Evolutionary conservation across 345 rosid genomes (phyloP).

Genomic region (Moringa oleifera): DNA sequence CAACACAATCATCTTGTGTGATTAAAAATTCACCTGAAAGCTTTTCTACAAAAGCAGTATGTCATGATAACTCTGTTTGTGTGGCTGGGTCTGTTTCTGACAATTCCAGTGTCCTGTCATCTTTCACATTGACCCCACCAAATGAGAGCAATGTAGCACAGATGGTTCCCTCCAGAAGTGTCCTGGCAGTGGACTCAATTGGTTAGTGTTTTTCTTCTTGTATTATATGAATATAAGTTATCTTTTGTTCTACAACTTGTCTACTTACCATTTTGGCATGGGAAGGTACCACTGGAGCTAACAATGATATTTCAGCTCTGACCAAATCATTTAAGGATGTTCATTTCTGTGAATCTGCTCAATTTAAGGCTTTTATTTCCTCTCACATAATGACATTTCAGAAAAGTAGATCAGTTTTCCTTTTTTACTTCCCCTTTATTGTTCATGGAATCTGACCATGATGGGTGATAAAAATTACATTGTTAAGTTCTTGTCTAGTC

Average conservation of each 20-base stretch:
- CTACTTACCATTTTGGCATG: constrained; percentile 6
- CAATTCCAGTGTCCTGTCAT: constrained; percentile 6
- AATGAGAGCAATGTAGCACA: constrained; percentile 16
- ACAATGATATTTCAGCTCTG: neutral
- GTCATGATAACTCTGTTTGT: constrained; percentile 8
- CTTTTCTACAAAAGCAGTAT: constrained; percentile 8
- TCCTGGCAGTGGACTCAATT: constrained; percentile 18
- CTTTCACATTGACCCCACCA: constrained; percentile 6
- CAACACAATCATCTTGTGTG: constrained; percentile 10
- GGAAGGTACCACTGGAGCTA: constrained; percentile 9
- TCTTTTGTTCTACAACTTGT: constrained; percentile 1
- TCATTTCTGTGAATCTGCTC: neutral
- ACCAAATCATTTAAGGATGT: constrained; percentile 4
- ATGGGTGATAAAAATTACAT: too few relatives aligned
- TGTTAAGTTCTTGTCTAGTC: too few relatives aligned
- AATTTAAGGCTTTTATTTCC: too few relatives aligned
- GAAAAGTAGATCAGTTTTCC: constrained; percentile 2
- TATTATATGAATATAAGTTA: constrained; percentile 5
- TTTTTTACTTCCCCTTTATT: neutral
- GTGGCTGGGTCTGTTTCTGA: constrained; percentile 15
- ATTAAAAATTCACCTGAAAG: constrained; percentile 15
- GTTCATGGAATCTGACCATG: too few relatives aligned
- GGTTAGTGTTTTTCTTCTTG: constrained; percentile 31
- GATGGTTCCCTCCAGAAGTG: constrained; percentile 20
- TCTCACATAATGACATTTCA: too few relatives aligned